These are phyloP conservation scores for Cardamine resedifolia DNA, from an alignment of 345 rosid species.

Conservation along the genomic window DNA sequence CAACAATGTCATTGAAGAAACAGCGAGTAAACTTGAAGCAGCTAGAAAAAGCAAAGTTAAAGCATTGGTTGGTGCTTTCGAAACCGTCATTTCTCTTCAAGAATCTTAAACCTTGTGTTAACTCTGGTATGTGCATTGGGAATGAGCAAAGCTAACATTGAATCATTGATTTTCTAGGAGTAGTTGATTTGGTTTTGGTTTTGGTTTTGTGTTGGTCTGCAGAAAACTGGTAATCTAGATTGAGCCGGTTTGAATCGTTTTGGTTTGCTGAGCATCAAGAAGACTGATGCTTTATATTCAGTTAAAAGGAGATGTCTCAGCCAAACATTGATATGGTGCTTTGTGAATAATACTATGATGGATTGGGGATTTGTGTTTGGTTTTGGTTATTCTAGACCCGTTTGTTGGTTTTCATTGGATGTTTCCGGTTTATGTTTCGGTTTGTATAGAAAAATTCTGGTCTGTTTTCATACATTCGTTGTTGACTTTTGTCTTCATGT, in stretches of 20 bases:
- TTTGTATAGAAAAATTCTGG: conserved; percentile 4
- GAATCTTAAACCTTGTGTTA: conserved; percentile 47
- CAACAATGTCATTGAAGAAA: conserved; percentile 90
- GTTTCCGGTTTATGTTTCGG: conserved; percentile 10
- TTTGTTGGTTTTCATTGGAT: conserved; percentile 22
- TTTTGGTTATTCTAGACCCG: conserved; percentile 21
- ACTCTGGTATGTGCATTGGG: conserved; percentile 17
- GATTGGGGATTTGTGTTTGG: conserved; percentile 26
- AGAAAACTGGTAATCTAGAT: conserved; percentile 19
- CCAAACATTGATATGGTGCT: conserved; percentile 8
- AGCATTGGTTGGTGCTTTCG: conserved; percentile 97
- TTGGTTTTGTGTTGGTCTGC: conserved; percentile 29
- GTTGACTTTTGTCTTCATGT: not conserved
- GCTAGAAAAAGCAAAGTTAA: conserved; percentile 88
- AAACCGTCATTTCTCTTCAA: conserved; percentile 88
- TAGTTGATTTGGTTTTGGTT: conserved; percentile 21
- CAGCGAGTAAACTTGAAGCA: conserved; percentile 83
- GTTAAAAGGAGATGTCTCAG: conserved; percentile 18
- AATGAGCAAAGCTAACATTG: conserved; percentile 16
- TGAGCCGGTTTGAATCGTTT: conserved; percentile 13
- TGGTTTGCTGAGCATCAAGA: conserved; percentile 19
- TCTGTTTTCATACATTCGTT: not conserved
- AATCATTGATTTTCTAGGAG: not conserved
- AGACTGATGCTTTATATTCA: conserved; percentile 25
- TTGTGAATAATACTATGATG: conserved; percentile 31